These are phyloP conservation scores for Penicillium bialowiezense DNA, from an alignment of 495 filamentous ascomycete species.

Conservation along the genomic window DNA sequence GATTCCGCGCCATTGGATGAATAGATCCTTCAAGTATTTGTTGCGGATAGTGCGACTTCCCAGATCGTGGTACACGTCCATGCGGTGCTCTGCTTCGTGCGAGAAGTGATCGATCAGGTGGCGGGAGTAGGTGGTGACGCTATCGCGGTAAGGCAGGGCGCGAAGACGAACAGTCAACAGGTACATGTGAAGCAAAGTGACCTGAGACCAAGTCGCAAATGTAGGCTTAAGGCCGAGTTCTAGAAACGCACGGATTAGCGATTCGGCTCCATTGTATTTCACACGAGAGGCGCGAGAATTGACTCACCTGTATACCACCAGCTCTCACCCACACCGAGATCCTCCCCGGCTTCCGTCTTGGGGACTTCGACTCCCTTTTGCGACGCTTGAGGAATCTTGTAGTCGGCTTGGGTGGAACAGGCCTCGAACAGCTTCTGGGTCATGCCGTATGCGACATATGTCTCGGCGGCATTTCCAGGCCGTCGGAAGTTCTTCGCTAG, in stretches of 20 bases:
- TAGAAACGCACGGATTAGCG: constrained; percentile 10
- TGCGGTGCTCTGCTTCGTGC: constrained; percentile 82
- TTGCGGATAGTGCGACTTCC: constrained; percentile 63
- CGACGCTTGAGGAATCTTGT: constrained; percentile 58
- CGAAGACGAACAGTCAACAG: constrained; percentile 84
- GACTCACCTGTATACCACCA: constrained; percentile 82
- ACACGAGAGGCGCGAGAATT: not conserved
- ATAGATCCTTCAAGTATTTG: constrained; percentile 88
- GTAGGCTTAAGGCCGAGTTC: constrained; percentile 69
- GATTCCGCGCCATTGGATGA: constrained; percentile 84
- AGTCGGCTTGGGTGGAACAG: constrained; percentile 73
- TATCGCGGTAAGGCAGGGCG: constrained; percentile 60
- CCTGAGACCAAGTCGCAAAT: constrained; percentile 92
- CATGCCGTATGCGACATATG: constrained; percentile 72
- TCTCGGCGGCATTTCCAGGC: constrained; percentile 51
- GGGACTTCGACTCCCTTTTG: constrained; percentile 55
- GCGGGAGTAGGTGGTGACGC: constrained; percentile 61
- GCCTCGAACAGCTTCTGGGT: constrained; percentile 77
- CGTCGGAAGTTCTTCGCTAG: constrained; percentile 33
- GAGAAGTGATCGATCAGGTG: constrained; percentile 91
- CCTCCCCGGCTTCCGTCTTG: constrained; percentile 66
- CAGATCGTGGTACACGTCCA: constrained; percentile 71
- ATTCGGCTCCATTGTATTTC: not conserved
- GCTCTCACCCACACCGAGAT: constrained; percentile 69
- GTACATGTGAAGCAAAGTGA: constrained; percentile 95